Percentiles rank a stretch among this genome's conserved stretches.
phyloP scores from a whole-genome alignment of 2,329 filamentous ascomycete species.

The Pseudogymnoascus sp. region DNA sequence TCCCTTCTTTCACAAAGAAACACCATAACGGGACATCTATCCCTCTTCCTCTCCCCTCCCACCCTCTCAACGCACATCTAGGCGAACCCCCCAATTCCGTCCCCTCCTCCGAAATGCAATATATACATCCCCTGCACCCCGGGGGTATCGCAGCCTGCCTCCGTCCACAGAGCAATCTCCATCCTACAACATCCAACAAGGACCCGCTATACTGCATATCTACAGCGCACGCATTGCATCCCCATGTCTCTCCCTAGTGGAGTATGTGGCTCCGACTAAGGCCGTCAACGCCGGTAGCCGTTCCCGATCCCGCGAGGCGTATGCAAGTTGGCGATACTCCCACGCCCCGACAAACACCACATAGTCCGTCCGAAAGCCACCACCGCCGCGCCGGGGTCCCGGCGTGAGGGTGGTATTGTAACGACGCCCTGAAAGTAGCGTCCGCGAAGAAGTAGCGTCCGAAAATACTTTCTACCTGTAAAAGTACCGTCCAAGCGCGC shows the following conservation, averaged over 20 bases:
- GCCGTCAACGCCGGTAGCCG: no score
- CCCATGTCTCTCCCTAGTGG: neutral
- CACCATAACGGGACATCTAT: neutral
- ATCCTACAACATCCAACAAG: neutral
- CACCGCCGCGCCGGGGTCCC: no score
- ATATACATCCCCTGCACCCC: neutral
- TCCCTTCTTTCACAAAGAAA: neutral
- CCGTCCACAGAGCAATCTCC: neutral
- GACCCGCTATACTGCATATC: neutral
- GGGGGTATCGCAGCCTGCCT: no score
- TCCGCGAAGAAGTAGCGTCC: no score
- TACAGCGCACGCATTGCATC: neutral
- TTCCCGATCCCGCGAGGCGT: neutral
- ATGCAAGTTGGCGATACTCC: neutral
- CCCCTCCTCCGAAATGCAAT: neutral
- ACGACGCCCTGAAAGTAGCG: no score
- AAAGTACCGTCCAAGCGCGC: neutral
- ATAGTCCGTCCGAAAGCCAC: no score
- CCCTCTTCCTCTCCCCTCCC: neutral
- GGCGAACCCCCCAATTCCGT: neutral
- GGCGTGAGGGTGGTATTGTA: neutral
- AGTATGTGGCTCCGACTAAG: neutral
- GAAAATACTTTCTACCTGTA: no score
- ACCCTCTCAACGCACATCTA: neutral
- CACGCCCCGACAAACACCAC: no score